Conservation (phyloP, 1,139 yeast genomes). For the Nakaseomyces bracarensis region DNA sequence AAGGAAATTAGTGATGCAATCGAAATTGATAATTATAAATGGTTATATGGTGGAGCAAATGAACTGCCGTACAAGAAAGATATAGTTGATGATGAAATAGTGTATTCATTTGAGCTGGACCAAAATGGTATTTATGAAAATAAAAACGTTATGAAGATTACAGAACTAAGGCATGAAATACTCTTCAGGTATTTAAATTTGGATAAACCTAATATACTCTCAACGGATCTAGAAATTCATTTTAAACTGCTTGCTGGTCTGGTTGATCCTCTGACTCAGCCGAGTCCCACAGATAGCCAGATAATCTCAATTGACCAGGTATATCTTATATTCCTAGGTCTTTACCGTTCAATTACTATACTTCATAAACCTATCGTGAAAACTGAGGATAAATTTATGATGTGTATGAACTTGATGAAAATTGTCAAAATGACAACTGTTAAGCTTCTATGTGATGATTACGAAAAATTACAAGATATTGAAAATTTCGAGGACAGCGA, state of each 20-base stretch:
- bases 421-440: constrained; percentile 39
- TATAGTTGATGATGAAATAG: constrained; percentile 20
- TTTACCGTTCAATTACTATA: no score
- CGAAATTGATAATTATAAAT: constrained; percentile 9
- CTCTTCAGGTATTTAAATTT: constrained; percentile 21
- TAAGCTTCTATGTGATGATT: constrained; percentile 42
- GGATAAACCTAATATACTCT: constrained; percentile 10
- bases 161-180: constrained; percentile 25
- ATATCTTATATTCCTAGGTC: constrained; percentile 45
- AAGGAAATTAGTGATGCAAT: constrained; percentile 7
- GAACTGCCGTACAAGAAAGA: constrained; percentile 8
- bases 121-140: constrained; percentile 18
- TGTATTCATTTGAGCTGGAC: constrained; percentile 29
- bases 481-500: constrained; percentile 38
- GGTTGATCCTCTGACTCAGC: constrained; percentile 63
- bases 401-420: constrained; percentile 38
- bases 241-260: constrained; percentile 33
- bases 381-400: constrained; percentile 33
- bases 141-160: constrained; percentile 25
- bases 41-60: constrained; percentile 8
- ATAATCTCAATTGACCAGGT: constrained; percentile 48
- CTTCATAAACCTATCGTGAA: no score
- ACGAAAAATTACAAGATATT: constrained; percentile 38
- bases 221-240: constrained; percentile 21
- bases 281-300: constrained; percentile 48